phyloP scores from a whole-genome alignment of 1,284 basidiomycete species.

The Chondrostereum purpureum region DNA sequence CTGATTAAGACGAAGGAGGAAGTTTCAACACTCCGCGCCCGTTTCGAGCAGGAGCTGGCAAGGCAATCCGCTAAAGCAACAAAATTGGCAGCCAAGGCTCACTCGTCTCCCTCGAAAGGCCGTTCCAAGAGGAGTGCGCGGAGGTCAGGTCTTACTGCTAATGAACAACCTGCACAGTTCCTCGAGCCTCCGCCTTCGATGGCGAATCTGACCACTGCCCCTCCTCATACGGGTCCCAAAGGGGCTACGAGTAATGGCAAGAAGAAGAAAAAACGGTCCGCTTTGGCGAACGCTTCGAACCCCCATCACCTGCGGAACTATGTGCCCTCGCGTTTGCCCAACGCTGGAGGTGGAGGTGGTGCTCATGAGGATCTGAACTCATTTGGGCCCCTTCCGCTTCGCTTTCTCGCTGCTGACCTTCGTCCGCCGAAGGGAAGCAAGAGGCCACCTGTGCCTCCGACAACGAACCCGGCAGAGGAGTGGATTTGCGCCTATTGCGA shows the following conservation, averaged over 20 bases:
- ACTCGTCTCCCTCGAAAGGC: slow-evolving; percentile 3
- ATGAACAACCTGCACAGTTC: neutral
- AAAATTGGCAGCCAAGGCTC: slow-evolving; percentile 32
- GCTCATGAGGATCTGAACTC: slow-evolving; percentile 35
- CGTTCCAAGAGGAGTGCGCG: slow-evolving; percentile 4
- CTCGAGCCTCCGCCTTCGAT: slow-evolving; percentile 13
- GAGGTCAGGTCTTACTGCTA: slow-evolving; percentile 18
- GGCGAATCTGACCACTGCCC: neutral
- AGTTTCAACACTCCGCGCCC: slow-evolving; percentile 52
- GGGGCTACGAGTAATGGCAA: slow-evolving; percentile 7
- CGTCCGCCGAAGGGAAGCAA: slow-evolving; percentile 38
- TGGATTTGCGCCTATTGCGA: slow-evolving; percentile 90
- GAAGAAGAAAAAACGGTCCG: slow-evolving; percentile 87
- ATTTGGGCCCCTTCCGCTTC: slow-evolving; percentile 52
- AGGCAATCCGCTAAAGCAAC: slow-evolving; percentile 58
- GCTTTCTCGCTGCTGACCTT: slow-evolving; percentile 63
- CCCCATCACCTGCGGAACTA: slow-evolving; percentile 88
- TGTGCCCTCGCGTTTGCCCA: slow-evolving; percentile 70
- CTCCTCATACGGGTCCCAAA: slow-evolving; percentile 16
- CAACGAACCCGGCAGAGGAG: slow-evolving; percentile 67
- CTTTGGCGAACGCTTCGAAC: slow-evolving; percentile 81
- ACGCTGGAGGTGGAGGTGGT: slow-evolving; percentile 37
- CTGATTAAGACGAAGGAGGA: slow-evolving; percentile 60
- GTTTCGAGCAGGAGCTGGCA: slow-evolving; percentile 66
- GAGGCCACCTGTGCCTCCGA: slow-evolving; percentile 8